Base-by-base conservation (phyloP, 2,329 filamentous ascomycete species). In the Verticillium klebahnii region DNA sequence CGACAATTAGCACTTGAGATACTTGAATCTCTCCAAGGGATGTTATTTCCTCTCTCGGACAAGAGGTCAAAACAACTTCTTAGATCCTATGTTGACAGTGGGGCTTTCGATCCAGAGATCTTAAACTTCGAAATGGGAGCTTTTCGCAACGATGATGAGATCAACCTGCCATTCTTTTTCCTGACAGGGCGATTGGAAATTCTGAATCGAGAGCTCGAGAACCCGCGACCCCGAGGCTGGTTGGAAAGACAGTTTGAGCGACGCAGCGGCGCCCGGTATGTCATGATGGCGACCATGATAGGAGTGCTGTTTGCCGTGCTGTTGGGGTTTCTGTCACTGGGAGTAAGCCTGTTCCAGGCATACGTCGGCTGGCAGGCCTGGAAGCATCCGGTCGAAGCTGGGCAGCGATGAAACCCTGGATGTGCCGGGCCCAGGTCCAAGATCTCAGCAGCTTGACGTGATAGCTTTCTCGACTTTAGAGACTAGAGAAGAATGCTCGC, bases 231-330 rank as follows among this genome's bases (percentile, higher is more conserved):
- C 0, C 59, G 59, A 14, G 65, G 65, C 14, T 62, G 54, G 50
- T 25, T 69, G 1, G 62, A 67, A 31, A 56, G 58, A 25, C 61
- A 59, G 58, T 32, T 68, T 1, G 61, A 70, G 58, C 58, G 68
- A 15, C 64, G 63, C 34, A 69, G 66, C 58, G 63, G 67, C 25
- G 64, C 66, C 8, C 64, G 67, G 12, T 63, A 69, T 56, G 59
- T 66, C 34, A 69, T 69, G 68, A 66, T 70, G 67, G 68, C 66
- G 17, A 70, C 67, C 12, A 52, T 69, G 52, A 58, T 65, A 3
- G 67, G 67, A 2, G 61, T 69, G 2, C 25, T 66, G 3, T 61
- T 69, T 39, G 68, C 67, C 0, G 58, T 69, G 2, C 2, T 68
- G 0, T 62, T 68, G 2, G 67, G 67, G 2, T 23, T 65, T 3